These are phyloP conservation scores for Fragaria iinumae DNA, from an alignment of 306 rosid species.

Conservation along the genomic window DNA sequence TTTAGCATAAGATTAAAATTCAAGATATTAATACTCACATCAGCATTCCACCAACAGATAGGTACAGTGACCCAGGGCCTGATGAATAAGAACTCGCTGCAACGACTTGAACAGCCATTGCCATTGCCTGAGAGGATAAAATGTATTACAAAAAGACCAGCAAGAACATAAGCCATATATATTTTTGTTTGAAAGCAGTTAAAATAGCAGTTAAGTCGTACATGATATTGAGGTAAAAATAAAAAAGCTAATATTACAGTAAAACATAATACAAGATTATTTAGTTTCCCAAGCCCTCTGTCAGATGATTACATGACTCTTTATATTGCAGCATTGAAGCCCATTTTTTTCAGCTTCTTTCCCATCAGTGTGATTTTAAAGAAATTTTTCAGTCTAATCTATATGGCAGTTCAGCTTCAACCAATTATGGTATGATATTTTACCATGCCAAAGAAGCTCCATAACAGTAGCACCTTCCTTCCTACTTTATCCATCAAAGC, in stretches of 20 bases:
- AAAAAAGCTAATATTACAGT: not conserved
- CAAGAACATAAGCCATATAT: not conserved
- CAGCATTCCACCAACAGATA: constrained; percentile 92
- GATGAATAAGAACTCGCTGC: constrained; percentile 64
- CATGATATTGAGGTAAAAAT: not conserved
- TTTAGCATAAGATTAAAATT: constrained; percentile 13
- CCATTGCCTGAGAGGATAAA: constrained; percentile 47
- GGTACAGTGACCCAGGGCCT: constrained; percentile 49
- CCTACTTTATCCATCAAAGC: constrained; percentile 94
- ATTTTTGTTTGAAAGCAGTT: not conserved
- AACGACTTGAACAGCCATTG: constrained; percentile 73
- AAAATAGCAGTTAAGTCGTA: not conserved
- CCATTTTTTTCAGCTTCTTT: not conserved
- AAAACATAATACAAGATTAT: not conserved
- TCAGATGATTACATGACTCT: not conserved
- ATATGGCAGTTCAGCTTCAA: not conserved
- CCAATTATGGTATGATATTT: constrained; percentile 6
- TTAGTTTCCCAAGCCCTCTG: not conserved
- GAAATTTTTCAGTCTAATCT: not conserved
- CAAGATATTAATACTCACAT: constrained; percentile 55
- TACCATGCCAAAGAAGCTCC: constrained; percentile 99
- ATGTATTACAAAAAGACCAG: constrained; percentile 14
- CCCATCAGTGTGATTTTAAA: not conserved
- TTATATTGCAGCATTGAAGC: not conserved
- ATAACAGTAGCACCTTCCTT: constrained; percentile 77